Conservation (phyloP, 1,139 yeast genomes). For the Yamadazyma dendronema region DNA sequence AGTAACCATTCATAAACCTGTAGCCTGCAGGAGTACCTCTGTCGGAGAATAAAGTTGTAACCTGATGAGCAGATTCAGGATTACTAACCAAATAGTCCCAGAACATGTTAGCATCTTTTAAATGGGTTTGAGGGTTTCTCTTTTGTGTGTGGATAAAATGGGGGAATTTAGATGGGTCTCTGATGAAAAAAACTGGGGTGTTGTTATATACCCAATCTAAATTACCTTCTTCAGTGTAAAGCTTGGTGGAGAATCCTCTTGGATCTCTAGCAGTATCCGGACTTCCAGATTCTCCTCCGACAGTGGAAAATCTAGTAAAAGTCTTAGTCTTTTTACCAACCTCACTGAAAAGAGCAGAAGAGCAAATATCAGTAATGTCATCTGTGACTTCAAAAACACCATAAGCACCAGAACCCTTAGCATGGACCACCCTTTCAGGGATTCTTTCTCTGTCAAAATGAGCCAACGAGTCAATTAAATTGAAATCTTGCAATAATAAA, state of each 20-base stretch:
- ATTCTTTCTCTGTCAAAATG: slow-evolving; percentile 80
- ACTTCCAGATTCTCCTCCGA: slow-evolving; percentile 77
- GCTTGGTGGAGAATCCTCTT: slow-evolving; percentile 73
- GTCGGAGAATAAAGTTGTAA: slow-evolving; percentile 53
- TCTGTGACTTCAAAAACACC: slow-evolving; percentile 75
- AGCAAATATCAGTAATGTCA: slow-evolving; percentile 65
- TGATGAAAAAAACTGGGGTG: slow-evolving; percentile 76
- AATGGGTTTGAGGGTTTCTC: slow-evolving; percentile 70
- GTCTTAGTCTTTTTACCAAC: slow-evolving; percentile 69
- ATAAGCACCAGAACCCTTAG: slow-evolving; percentile 79
- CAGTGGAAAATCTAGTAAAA: slow-evolving; percentile 75
- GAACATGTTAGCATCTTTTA: slow-evolving; percentile 67
- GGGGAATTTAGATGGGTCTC: slow-evolving; percentile 81
- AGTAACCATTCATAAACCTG: slow-evolving; percentile 61
- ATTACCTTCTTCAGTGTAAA: slow-evolving; percentile 79
- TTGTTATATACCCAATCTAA: slow-evolving; percentile 81
- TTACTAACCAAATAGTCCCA: slow-evolving; percentile 60
- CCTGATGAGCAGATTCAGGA: slow-evolving; percentile 60
- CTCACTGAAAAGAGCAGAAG: slow-evolving; percentile 59
- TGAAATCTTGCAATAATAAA: slow-evolving; percentile 66
- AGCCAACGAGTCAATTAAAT: slow-evolving; percentile 66
- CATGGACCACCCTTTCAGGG: slow-evolving; percentile 83
- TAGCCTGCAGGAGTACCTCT: slow-evolving; percentile 61
- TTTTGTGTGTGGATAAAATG: slow-evolving; percentile 78
- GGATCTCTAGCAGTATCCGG: slow-evolving; percentile 83